Conservation (phyloP, 2,329 filamentous ascomycete genomes). For the Gremmenia infestans region DNA sequence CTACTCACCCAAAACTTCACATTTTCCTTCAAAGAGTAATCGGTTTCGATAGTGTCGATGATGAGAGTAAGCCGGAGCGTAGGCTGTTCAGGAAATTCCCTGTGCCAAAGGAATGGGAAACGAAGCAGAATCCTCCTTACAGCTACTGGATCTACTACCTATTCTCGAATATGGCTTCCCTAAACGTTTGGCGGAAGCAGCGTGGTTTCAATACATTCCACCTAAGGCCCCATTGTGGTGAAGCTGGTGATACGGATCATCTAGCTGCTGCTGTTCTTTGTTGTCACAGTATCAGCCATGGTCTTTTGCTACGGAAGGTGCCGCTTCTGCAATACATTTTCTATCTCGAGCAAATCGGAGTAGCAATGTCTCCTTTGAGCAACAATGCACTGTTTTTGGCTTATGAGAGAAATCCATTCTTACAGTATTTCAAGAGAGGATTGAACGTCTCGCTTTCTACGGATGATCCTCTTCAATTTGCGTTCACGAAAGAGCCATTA, state of each 20-base stretch:
- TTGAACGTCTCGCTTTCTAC: slow-evolving; percentile 95
- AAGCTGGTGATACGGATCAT: slow-evolving; percentile 95
- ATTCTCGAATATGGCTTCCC: slow-evolving; percentile 86
- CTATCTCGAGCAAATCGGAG: slow-evolving; percentile 95
- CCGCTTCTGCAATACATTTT: slow-evolving; percentile 94
- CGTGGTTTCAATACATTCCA: slow-evolving; percentile 95
- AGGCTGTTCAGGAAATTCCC: slow-evolving; percentile 95
- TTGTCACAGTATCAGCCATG: slow-evolving; percentile 96
- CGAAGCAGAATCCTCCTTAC: slow-evolving; percentile 94
- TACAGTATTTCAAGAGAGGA: slow-evolving; percentile 91
- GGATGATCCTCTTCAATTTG: slow-evolving; percentile 94
- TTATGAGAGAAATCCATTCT: slow-evolving; percentile 94
- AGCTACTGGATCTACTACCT: slow-evolving; percentile 99
- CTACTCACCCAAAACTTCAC: slow-evolving; percentile 85
- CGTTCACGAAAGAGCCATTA: slow-evolving; percentile 94
- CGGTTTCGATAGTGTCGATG: slow-evolving; percentile 95
- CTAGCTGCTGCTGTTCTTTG: slow-evolving; percentile 85
- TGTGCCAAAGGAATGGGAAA: slow-evolving; percentile 80
- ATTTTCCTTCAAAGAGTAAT: slow-evolving; percentile 92
- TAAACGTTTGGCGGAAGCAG: slow-evolving; percentile 87
- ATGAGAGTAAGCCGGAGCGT: slow-evolving; percentile 94
- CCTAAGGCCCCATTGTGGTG: slow-evolving; percentile 88
- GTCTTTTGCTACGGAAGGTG: slow-evolving; percentile 86
- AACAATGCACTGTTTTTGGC: slow-evolving; percentile 96
- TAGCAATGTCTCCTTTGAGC: slow-evolving; percentile 98